A percentile compares a stretch with the other conserved stretches of the same genome.
Conservation (phyloP, 2,329 filamentous ascomycete genomes). For the Cryphonectria radicalis region DNA sequence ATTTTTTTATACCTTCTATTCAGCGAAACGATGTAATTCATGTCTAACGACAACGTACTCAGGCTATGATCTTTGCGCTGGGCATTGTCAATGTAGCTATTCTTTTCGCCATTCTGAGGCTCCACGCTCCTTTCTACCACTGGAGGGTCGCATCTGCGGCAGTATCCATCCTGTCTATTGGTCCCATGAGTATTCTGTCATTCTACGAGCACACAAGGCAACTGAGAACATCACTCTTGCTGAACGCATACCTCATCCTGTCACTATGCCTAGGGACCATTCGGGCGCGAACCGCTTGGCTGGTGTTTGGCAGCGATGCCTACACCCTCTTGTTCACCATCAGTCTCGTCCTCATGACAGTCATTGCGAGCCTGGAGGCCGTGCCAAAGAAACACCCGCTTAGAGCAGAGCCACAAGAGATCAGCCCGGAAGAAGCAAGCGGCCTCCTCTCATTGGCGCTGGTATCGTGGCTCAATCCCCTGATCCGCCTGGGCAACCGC, state of each 20-base stretch:
- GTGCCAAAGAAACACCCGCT: slow-evolving; percentile 1
- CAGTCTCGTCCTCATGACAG: slow-evolving; percentile 35
- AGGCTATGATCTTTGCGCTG: slow-evolving; percentile 2
- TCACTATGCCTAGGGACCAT: slow-evolving; percentile 48
- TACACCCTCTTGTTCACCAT: slow-evolving; percentile 28
- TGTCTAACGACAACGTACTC: rapidly evolving
- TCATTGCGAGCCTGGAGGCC: slow-evolving; percentile 39
- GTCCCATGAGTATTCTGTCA: slow-evolving; percentile 39
- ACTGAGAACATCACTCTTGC: slow-evolving; percentile 46
- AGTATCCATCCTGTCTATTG: slow-evolving; percentile 32
- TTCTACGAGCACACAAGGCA: slow-evolving; percentile 39
- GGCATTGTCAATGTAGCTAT: slow-evolving; percentile 5
- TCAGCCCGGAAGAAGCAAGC: slow-evolving; percentile 30
- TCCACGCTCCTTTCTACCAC: background rate
- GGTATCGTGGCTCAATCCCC: slow-evolving; percentile 28
- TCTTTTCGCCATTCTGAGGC: background rate
- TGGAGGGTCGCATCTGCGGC: slow-evolving; percentile 30
- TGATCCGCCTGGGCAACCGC: slow-evolving; percentile 23
- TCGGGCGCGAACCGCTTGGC: slow-evolving; percentile 48
- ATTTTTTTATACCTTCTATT: background rate
- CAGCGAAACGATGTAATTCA: background rate
- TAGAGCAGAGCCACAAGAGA: background rate
- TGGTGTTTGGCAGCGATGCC: slow-evolving; percentile 30
- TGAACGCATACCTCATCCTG: slow-evolving; percentile 46
- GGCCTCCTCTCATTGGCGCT: slow-evolving; percentile 33